These are phyloP conservation scores for Boletus eberwhitei DNA, from an alignment of 768 basidiomycete genomes.

Conservation along the genomic window DNA sequence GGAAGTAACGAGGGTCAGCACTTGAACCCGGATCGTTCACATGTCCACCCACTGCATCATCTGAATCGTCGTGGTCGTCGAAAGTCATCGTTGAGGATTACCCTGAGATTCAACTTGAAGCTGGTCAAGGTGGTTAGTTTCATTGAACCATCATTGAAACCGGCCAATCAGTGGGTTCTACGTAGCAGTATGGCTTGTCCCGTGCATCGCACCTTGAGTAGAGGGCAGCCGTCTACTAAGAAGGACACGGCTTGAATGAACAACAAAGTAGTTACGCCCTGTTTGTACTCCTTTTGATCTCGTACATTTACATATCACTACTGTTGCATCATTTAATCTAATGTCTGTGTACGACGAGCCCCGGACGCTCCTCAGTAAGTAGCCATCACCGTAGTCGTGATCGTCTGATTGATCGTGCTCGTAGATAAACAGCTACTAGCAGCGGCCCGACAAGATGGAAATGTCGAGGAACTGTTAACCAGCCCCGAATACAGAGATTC, in stretches of 20 bases:
- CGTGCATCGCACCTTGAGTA: background rate
- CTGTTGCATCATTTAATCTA: background rate
- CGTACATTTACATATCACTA: background rate
- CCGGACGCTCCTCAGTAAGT: conserved; percentile 21
- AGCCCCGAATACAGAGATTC: conserved; percentile 20
- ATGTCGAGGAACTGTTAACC: conserved; percentile 26
- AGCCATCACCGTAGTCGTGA: background rate
- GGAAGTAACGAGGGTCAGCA: conserved; percentile 6
- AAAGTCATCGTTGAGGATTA: conserved; percentile 5
- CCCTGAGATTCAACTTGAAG: background rate
- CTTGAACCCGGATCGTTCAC: background rate
- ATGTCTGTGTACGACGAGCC: conserved; percentile 18
- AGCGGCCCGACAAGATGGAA: conserved; percentile 23
- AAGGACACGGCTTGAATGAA: background rate
- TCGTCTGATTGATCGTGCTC: background rate
- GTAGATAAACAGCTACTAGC: conserved; percentile 26
- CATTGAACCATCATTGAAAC: background rate
- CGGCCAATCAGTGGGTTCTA: background rate
- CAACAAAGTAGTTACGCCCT: too few species aligned
- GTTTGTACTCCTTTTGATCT: background rate
- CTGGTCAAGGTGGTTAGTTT: background rate
- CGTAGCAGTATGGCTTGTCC: background rate
- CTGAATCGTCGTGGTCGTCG: background rate
- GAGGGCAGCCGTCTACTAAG: background rate
- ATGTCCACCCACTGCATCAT: conserved; percentile 6